Base-by-base conservation (phyloP, 2,329 filamentous ascomycete genomes). In the Samsoniella hepiali region DNA sequence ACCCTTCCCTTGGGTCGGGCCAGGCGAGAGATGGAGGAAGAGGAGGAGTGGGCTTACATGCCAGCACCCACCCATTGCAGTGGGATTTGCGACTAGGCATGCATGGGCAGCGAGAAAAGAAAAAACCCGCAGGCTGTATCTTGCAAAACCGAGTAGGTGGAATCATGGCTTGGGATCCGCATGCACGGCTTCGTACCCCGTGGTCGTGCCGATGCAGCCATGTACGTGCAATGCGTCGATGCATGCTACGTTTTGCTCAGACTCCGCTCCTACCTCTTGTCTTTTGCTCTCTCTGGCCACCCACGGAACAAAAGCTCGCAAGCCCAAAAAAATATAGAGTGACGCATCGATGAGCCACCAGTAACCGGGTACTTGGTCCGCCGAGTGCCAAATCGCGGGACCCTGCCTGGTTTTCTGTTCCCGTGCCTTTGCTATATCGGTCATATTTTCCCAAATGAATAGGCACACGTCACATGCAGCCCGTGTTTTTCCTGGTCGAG, bases 91-190 rank as follows among this genome's bases (percentile, higher is more conserved):
- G n/a, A 49, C 56, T 38, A 58, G 56, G 31, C 32, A 58, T 42
- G 49, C 47, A 53, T 53, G 36, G 4, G 29, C 38, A 44, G 47
- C n/a, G 36, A 61, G 38, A 61, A 61, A 42, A 50, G 49, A 44
- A 54, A 22, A 54, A 8, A 17, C 32, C 3, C 17, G 58, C 36
- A 45, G 45, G 29, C 31, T 45, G 38, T 36, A 61, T 61, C 58
- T 61, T 50, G 38, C 47, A 61, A 54, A 47, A 42, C 58, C 58
- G 58, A 61, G n/a, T 53, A 32, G 36, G 47, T 61, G 58, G 58
- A 45, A 61, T 45, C 6, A 61, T 61, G 58, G 58, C 58, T 61
- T 61, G 58, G 58, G 42, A 51, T 31, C 58, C 58, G 58, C 58
- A 61, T 50, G 58, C 44, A 50, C 57, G 40, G 38, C 38, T 54